A percentile compares a stretch with the other conserved stretches of the same genome.
These are phyloP conservation scores for Diaporthe helianthi DNA, from an alignment of 2,329 filamentous ascomycete species.

Conservation along the genomic window DNA sequence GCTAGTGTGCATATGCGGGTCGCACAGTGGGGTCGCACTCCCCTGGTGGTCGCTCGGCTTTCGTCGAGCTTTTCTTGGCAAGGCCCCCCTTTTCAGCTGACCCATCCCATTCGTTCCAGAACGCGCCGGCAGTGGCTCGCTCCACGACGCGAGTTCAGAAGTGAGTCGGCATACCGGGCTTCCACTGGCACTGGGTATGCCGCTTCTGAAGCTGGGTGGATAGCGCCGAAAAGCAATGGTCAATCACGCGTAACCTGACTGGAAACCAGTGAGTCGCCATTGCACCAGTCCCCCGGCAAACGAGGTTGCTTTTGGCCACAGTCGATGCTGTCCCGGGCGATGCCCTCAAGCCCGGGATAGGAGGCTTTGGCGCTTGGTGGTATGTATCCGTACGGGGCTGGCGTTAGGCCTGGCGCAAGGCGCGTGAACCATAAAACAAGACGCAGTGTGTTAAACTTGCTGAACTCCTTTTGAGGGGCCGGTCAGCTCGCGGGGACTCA, in stretches of 20 bases:
- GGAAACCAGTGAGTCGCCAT: background rate
- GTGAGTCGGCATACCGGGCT: constrained; percentile 9
- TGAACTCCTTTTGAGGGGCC: constrained; percentile 12
- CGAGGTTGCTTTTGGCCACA: background rate
- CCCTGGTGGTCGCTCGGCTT: constrained; percentile 23
- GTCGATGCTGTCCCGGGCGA: background rate
- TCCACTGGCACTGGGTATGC: constrained; percentile 14
- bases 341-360: background rate
- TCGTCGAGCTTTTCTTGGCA: constrained; percentile 28
- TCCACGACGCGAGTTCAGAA: constrained; percentile 11
- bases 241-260: constrained; percentile 18
- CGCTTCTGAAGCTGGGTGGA: background rate
- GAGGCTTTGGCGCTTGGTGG: constrained; percentile 6
- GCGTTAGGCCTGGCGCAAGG: constrained; percentile 18
- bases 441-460: constrained; percentile 20
- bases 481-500: constrained; percentile 19
- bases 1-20: background rate
- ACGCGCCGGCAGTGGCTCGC: constrained; percentile 23
- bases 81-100: constrained; percentile 28
- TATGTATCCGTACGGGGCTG: background rate
- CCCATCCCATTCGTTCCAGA: constrained; percentile 30
- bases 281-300: background rate
- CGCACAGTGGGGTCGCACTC: constrained; percentile 24
- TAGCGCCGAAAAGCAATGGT: background rate
- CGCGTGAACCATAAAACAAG: constrained; percentile 25